Percentiles rank a stretch among this genome's conserved stretches.
These are phyloP conservation scores for Phenoliferia sp. DNA, from an alignment of 1,284 basidiomycete genomes.

Conservation along the genomic window DNA sequence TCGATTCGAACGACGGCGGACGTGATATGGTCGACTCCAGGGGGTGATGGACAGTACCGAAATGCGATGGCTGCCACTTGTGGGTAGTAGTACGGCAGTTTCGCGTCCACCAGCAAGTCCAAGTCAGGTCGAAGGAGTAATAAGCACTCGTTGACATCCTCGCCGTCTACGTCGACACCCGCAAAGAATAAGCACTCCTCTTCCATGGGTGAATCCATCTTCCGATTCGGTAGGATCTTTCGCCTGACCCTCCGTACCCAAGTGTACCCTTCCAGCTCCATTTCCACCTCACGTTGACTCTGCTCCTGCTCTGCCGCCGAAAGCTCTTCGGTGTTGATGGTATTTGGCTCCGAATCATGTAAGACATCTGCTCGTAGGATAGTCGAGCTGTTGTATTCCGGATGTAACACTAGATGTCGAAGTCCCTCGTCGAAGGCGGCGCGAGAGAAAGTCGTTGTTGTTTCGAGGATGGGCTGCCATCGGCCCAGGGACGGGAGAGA, in stretches of 20 bases:
- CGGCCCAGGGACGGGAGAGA: too few relatives aligned
- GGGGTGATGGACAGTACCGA: constrained; percentile 48
- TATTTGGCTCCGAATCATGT: constrained; percentile 42
- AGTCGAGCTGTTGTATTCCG: constrained; percentile 48
- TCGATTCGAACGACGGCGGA: constrained; percentile 48
- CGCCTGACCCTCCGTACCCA: constrained; percentile 55
- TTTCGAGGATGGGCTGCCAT: constrained; percentile 12
- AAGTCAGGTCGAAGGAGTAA: constrained; percentile 58
- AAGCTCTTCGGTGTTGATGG: neutral
- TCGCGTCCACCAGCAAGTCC: constrained; percentile 43
- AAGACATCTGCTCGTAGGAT: constrained; percentile 69
- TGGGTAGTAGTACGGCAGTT: constrained; percentile 74
- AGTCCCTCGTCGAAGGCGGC: constrained; percentile 10
- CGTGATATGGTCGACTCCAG: too few relatives aligned
- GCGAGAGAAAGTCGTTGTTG: constrained; percentile 9
- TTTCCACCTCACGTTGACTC: neutral
- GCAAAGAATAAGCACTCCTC: constrained; percentile 66
- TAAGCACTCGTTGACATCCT: constrained; percentile 41
- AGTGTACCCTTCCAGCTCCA: constrained; percentile 37
- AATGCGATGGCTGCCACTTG: constrained; percentile 66
- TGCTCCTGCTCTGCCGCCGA: too few relatives aligned
- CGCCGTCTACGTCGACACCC: constrained; percentile 21
- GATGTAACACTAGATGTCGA: constrained; percentile 6
- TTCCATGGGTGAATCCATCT: constrained; percentile 61
- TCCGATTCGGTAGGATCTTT: constrained; percentile 64